Conservation (phyloP, 768 basidiomycete species). For the Sporobolomyces pararoseus region DNA sequence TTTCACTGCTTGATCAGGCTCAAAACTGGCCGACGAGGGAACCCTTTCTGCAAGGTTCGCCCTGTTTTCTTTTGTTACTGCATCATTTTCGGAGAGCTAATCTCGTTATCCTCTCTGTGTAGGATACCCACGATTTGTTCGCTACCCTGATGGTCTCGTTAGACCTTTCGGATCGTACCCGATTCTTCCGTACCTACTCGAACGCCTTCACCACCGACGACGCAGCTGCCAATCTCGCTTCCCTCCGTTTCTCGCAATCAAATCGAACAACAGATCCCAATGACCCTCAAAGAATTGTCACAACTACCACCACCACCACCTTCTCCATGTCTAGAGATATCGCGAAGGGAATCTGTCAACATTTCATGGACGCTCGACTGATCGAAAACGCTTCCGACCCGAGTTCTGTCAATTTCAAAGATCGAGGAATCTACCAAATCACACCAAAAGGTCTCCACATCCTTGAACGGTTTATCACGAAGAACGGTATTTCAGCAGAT, state of each 20-base stretch:
- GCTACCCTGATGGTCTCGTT: constrained; percentile 94
- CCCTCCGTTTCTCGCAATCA: constrained; percentile 97
- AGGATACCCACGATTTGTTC: constrained; percentile 98
- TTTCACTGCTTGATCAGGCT: constrained; percentile 21
- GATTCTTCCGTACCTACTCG: constrained; percentile 90
- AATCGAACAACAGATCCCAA: constrained; percentile 97
- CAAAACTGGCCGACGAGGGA: constrained; percentile 45
- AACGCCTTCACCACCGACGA: constrained; percentile 94
- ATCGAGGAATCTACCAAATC: constrained; percentile 89
- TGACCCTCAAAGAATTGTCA: constrained; percentile 95
- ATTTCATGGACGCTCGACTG: constrained; percentile 97
- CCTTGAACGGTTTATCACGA: constrained; percentile 98
- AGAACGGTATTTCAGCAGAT: constrained; percentile 96
- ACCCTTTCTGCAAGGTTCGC: constrained; percentile 47
- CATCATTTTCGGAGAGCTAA: not conserved
- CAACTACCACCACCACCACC: constrained; percentile 97
- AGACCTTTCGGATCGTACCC: constrained; percentile 79
- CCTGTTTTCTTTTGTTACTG: not conserved
- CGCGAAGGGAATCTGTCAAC: constrained; percentile 99
- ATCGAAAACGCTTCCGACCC: constrained; percentile 96
- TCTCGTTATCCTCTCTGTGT: not conserved
- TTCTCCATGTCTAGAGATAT: constrained; percentile 99
- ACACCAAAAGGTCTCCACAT: constrained; percentile 98
- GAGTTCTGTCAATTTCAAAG: constrained; percentile 85
- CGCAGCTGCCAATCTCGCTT: constrained; percentile 85